A percentile compares a stretch with the other conserved stretches of the same genome.
phyloP scores from a whole-genome alignment of 2,329 filamentous ascomycete genomes.

The Aspergillus versicolor region DNA sequence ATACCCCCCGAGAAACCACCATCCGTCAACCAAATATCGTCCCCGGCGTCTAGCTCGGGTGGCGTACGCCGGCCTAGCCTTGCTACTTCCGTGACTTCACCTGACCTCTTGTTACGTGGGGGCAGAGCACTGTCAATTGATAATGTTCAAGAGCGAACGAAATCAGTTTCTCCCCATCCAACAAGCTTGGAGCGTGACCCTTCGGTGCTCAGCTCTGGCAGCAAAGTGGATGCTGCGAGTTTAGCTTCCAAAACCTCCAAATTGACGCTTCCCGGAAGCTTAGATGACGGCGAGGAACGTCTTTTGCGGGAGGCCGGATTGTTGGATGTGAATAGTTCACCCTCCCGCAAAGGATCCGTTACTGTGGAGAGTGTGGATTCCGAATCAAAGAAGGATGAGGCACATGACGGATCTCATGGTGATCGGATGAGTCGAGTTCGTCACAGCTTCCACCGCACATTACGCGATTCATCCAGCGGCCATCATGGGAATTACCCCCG shows the following conservation, averaged over 20 bases:
- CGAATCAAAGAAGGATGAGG: constrained; percentile 40
- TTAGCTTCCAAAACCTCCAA: constrained; percentile 35
- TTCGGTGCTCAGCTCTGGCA: constrained; percentile 39
- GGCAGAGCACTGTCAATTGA: constrained; percentile 31
- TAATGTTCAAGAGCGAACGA: constrained; percentile 27
- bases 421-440: constrained; percentile 67
- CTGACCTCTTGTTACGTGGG: constrained; percentile 25
- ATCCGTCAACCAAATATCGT: constrained; percentile 21
- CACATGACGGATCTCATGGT: constrained; percentile 42
- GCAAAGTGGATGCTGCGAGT: constrained; percentile 36
- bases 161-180: constrained; percentile 25
- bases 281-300: constrained; percentile 67
- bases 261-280: constrained; percentile 36
- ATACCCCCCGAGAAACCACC: constrained; percentile 14
- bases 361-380: constrained; percentile 45
- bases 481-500: constrained; percentile 60
- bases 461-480: constrained; percentile 74
- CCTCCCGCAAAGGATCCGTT: constrained; percentile 40
- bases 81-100: constrained; percentile 32
- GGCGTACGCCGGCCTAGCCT: constrained; percentile 33
- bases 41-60: constrained; percentile 23
- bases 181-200: constrained; percentile 35
- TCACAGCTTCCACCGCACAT: constrained; percentile 82
- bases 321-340: constrained; percentile 49
- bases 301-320: constrained; percentile 68